A percentile compares a stretch with the other conserved stretches of the same genome.
Conservation (phyloP, 2,329 filamentous ascomycete genomes). For the Colletotrichum lupini region DNA sequence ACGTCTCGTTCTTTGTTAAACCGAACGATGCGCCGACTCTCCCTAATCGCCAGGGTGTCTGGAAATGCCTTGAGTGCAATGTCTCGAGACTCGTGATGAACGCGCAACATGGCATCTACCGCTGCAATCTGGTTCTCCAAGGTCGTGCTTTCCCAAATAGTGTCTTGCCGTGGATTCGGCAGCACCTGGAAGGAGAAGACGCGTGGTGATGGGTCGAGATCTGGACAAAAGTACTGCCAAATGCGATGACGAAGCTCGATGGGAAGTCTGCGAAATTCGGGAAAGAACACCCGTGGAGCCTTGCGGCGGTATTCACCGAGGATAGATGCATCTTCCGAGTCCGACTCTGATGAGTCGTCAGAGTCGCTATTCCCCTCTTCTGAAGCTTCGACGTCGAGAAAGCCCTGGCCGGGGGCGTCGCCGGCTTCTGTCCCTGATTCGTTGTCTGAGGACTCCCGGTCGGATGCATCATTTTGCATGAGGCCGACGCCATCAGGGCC, state of each 20-base stretch:
- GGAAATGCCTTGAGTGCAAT: slow-evolving; percentile 46
- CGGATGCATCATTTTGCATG: slow-evolving; percentile 28
- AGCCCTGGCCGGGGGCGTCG: slow-evolving; percentile 1
- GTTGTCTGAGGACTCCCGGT: slow-evolving; percentile 10
- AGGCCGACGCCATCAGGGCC: slow-evolving; percentile 23
- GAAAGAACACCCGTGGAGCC: slow-evolving; percentile 34
- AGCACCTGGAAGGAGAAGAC: slow-evolving; percentile 43
- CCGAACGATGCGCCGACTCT: slow-evolving; percentile 40
- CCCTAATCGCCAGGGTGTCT: slow-evolving; percentile 44
- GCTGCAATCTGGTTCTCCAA: slow-evolving; percentile 30
- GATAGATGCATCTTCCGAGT: slow-evolving; percentile 17
- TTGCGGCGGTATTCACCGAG: background rate
- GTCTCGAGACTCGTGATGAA: slow-evolving; percentile 49
- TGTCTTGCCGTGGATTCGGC: slow-evolving; percentile 7
- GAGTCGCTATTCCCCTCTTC: slow-evolving; percentile 37
- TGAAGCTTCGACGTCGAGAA: slow-evolving; percentile 31
- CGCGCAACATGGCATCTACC: slow-evolving; percentile 44
- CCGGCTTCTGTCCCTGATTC: slow-evolving; percentile 14
- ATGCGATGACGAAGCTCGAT: slow-evolving; percentile 47
- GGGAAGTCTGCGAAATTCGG: slow-evolving; percentile 44
- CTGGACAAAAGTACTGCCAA: slow-evolving; percentile 47
- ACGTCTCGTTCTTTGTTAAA: slow-evolving; percentile 48
- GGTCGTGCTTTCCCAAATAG: slow-evolving; percentile 32
- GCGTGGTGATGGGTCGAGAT: slow-evolving; percentile 41
- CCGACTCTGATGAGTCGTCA: slow-evolving; percentile 43